Base-by-base conservation (phyloP, 495 filamentous ascomycete species). In the Poronia punctata region DNA sequence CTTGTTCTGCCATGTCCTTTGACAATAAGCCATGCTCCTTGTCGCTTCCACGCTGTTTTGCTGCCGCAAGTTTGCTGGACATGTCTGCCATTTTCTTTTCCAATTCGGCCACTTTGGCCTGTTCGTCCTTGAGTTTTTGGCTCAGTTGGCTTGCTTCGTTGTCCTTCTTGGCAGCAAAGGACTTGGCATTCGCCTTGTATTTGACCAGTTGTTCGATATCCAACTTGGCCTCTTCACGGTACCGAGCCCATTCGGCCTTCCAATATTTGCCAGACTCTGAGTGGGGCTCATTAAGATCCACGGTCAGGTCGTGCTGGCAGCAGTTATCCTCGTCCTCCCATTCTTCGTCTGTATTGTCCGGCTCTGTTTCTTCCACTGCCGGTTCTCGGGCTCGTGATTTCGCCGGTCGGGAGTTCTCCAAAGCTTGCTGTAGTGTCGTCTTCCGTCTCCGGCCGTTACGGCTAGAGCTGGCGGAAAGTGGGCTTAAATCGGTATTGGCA, bases 181-280 rank as follows among this genome's bases (percentile, higher is more conserved):
- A 84, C 59, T 88, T 95, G 7, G 89, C 88, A 35, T 85, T 70
- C 16, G 83, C 80, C 58, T 84, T 85, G 61, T 88, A 86, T 50
- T 82, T 82, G 30, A 86, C 72, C 40, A 92, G 73, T 43, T 76
- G 83, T 55, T 82, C 80, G 60, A 90, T 84, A 55, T 89, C 84
- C 8, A 70, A 65, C 53, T 81, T 75, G n/a, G 88, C 90, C 30
- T 83, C 82, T 22, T 74, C 70, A 33, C 90, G 80, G 54, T 96
- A 89, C 41, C 72, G 77, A 42, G 93, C 82, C 52, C 84, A 94
- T 57, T 94, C 80, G 7, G 78, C 74, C 58, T 97, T 97, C 92
- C 92, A 98, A 61, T 90, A 95, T 56, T 82, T 81, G 2, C 88
- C 89, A 2, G 88, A 94, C 48, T 82, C 76, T 2, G 88, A 93